Conservation (phyloP, 2,329 filamentous ascomycete genomes). For the Fusarium sp. region DNA sequence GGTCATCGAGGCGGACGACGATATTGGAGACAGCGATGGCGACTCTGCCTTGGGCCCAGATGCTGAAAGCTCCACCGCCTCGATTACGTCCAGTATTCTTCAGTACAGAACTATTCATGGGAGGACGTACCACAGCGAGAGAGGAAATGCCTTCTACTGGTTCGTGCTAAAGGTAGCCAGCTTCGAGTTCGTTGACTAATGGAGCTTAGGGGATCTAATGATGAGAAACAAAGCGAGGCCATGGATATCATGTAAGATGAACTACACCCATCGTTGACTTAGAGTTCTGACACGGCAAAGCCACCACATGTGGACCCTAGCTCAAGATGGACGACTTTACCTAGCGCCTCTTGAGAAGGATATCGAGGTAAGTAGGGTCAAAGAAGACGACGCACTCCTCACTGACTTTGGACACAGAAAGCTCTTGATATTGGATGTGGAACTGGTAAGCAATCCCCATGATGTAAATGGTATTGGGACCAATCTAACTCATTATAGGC, state of each 20-base stretch:
- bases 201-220: constrained; percentile 9
- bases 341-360: constrained; percentile 7
- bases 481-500: background rate
- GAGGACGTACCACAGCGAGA: background rate
- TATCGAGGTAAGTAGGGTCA: background rate
- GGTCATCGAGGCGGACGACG: constrained; percentile 7
- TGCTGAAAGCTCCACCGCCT: constrained; percentile 2
- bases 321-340: constrained; percentile 6
- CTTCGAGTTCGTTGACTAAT: background rate
- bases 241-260: constrained; percentile 13
- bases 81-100: constrained; percentile 1
- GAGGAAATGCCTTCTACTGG: constrained; percentile 7
- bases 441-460: constrained; percentile 9
- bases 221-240: constrained; percentile 17
- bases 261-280: too few relatives aligned
- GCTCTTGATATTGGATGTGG: constrained; percentile 22
- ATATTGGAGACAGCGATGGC: background rate
- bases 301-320: constrained; percentile 10
- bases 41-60: constrained; percentile 1
- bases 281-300: background rate
- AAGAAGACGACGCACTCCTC: fast-evolving
- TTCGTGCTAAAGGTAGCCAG: background rate
- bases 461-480: background rate
- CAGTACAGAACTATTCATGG: constrained; percentile 4
- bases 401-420: background rate